Percentiles rank a stretch among this genome's conserved stretches.
These are phyloP conservation scores for Bromus sterilis DNA, from an alignment of 176 grass and related monocot genomes.

Conservation along the genomic window DNA sequence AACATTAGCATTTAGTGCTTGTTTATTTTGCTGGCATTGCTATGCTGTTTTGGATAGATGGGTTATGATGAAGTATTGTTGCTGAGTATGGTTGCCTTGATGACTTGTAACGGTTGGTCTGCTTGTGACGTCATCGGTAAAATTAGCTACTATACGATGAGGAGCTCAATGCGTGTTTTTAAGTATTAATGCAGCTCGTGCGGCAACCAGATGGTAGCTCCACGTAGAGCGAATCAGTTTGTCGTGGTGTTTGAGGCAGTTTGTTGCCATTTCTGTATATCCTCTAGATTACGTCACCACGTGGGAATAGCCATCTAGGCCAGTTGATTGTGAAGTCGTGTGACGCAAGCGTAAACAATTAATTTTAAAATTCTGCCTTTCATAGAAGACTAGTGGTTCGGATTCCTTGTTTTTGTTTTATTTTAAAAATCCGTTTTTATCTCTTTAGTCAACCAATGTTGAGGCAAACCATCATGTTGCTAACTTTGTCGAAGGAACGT, in stretches of 20 bases:
- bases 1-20: neutral
- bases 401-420: neutral
- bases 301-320: neutral
- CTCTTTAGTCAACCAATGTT: neutral
- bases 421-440: neutral
- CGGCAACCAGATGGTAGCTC: neutral
- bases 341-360: neutral
- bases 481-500: neutral
- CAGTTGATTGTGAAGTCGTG: neutral
- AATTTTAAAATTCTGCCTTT: neutral
- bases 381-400: neutral
- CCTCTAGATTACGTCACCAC: neutral
- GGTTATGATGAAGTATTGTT: neutral
- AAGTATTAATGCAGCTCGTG: neutral
- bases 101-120: neutral
- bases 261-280: constrained; percentile 1
- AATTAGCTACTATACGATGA: neutral
- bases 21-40: neutral
- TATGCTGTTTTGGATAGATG: neutral
- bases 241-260: neutral
- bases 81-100: neutral
- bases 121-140: neutral
- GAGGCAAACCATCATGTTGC: neutral
- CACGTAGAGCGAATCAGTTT: neutral
- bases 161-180: neutral